Evolutionary conservation across 2,329 filamentous ascomycete genomes (phyloP), one percentile per base, ranked within the genome.

Genomic region (Didymella exigua): DNA sequence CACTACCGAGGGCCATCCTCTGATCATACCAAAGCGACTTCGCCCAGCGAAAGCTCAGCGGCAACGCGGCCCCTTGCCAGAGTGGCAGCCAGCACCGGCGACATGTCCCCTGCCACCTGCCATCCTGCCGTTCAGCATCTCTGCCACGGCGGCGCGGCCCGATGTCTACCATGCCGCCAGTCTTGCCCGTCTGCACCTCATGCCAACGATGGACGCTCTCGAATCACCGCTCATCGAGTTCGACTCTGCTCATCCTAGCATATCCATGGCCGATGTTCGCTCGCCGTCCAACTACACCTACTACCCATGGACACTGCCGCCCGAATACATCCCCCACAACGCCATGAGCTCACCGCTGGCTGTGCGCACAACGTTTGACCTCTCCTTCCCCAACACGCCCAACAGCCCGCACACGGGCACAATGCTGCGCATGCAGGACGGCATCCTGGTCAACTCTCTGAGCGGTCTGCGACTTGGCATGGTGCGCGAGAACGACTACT

Each of bases 271-370:
- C 7, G 84, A 83, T 68, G 76, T 81, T 50, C 78, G 70, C 56
- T 87, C 86, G 13, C 84, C 84, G 6, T 87, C 86, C 0, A 96
- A 96, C 66, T 88, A 93, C 72, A 93, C 89, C 0, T 88, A 90
- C 66, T 98, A 92, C 68, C 95, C 95, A 0, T 98, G 93, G 93
- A 98, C 95, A 0, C 78, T 99, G 0, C 93, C 95, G 0, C 79
- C 81, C 1, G 82, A 85, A 23, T 81, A 96, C 63, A 82, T 97
- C 2, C 91, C 93, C 0, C 76, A 78, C 9, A 86, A 96, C 66
- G 93, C 89, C 0, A 88, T 83, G n/a, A 96, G 91, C 63, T 82
- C 88, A 4, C 85, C 84, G 11, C 87, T 96, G 61, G 82, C 86
- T 5, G 81, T 86, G 52, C 88, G 89, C 16, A 81, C 88, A 9